phyloP scores from a whole-genome alignment of 306 rosid genomes.

The Vigna reflexopilosa region DNA sequence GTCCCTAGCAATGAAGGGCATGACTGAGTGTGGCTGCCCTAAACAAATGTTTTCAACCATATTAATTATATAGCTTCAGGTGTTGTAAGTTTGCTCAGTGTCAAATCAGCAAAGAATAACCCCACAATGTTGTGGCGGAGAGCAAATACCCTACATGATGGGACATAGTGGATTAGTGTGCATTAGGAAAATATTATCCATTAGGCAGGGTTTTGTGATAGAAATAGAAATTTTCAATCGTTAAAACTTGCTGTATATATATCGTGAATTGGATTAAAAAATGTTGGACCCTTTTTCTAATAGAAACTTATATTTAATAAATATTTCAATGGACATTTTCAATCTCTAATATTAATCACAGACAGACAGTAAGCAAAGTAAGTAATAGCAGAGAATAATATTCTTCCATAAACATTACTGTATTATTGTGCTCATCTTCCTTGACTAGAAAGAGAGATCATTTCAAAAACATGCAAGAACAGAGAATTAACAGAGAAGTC shows the following conservation, averaged over 20 bases:
- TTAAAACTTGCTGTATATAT: background rate
- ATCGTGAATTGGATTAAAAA: too few relatives aligned
- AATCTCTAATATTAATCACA: too few relatives aligned
- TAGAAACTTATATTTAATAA: too few relatives aligned
- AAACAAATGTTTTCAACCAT: background rate
- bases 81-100: background rate
- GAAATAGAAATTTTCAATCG: background rate
- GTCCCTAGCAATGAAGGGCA: slow-evolving; percentile 39
- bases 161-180: background rate
- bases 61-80: background rate
- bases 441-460: too few relatives aligned
- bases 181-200: background rate
- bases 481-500: too few relatives aligned
- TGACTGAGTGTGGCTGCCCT: slow-evolving; percentile 14
- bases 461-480: too few relatives aligned
- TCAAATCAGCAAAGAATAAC: background rate
- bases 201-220: background rate
- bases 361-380: too few relatives aligned
- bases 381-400: too few relatives aligned
- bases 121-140: background rate
- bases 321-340: too few relatives aligned
- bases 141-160: background rate
- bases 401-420: too few relatives aligned
- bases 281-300: too few relatives aligned
- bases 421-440: too few relatives aligned